phyloP scores from a whole-genome alignment of 2,329 filamentous ascomycete genomes.

The Pseudogymnoascus destructans region DNA sequence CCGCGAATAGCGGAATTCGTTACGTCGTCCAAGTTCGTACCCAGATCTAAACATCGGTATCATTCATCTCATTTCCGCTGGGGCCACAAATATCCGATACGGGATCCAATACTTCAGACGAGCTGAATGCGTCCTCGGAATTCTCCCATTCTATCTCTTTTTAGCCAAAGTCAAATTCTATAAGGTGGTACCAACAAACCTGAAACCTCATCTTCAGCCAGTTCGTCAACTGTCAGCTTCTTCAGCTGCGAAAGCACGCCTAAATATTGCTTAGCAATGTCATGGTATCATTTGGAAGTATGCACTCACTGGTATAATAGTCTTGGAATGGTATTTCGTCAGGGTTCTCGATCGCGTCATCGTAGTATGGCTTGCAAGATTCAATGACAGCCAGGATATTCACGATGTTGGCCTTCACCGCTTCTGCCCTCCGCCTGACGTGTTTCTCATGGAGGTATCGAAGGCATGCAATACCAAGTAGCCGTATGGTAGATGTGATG shows the following conservation, averaged over 20 bases:
- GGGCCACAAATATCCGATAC: conserved; percentile 35
- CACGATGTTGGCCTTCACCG: conserved; percentile 19
- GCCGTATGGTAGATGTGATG: conserved; percentile 16
- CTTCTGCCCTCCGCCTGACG: conserved; percentile 19
- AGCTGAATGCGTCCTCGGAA: conserved; percentile 20
- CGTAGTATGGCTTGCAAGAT: conserved; percentile 18
- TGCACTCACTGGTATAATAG: conserved; percentile 14
- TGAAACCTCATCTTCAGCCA: conserved; percentile 27
- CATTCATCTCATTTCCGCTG: conserved; percentile 31
- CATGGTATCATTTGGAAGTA: conserved; percentile 14
- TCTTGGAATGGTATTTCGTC: conserved; percentile 11
- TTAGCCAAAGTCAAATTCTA: conserved; percentile 9
- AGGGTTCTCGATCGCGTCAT: conserved; percentile 15
- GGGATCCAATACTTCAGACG: conserved; percentile 40
- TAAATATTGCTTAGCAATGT: conserved; percentile 15
- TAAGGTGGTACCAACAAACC: conserved; percentile 22
- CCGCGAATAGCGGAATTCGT: neutral
- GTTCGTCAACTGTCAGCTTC: conserved; percentile 25
- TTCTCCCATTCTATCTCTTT: conserved; percentile 23
- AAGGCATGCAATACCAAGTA: conserved; percentile 22
- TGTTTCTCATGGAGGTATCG: conserved; percentile 23
- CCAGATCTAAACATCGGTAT: conserved; percentile 21
- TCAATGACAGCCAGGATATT: conserved; percentile 21
- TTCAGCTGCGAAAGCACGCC: conserved; percentile 22
- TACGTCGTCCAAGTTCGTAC: conserved; percentile 2